A percentile compares a stretch with the other conserved stretches of the same genome.
Conservation (phyloP, 2,329 filamentous ascomycete genomes). For the Tolypocladium inflatum region DNA sequence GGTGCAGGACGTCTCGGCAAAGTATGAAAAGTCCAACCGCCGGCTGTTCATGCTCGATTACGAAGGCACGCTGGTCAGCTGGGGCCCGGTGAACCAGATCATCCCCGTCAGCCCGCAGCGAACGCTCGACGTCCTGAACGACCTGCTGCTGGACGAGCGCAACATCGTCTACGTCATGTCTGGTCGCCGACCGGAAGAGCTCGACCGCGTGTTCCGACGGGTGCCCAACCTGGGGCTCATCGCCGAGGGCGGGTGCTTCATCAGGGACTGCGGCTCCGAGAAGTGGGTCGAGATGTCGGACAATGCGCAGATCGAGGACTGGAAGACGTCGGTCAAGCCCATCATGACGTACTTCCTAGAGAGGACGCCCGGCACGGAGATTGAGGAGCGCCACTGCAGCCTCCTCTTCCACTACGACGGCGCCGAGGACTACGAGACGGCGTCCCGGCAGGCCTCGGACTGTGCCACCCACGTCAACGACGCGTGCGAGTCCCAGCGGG, state of each 20-base stretch:
- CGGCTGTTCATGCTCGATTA: conserved; percentile 89
- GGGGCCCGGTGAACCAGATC: conserved; percentile 75
- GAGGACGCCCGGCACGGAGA: conserved; percentile 75
- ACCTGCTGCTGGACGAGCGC: conserved; percentile 66
- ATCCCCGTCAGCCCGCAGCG: conserved; percentile 77
- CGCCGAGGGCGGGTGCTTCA: conserved; percentile 89
- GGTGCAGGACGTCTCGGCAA: conserved; percentile 49
- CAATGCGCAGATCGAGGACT: conserved; percentile 56
- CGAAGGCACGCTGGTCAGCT: conserved; percentile 83
- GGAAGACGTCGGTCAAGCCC: conserved; percentile 75
- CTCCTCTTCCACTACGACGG: conserved; percentile 85
- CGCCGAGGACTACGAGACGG: conserved; percentile 66
- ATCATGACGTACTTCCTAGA: conserved; percentile 88
- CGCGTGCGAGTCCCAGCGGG: conserved; percentile 71
- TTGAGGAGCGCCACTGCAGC: conserved; percentile 88
- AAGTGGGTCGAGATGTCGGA: conserved; percentile 76
- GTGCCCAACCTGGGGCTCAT: conserved; percentile 81
- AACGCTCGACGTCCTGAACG: conserved; percentile 72
- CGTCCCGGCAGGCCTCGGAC: conserved; percentile 73
- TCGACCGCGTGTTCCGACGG: conserved; percentile 75
- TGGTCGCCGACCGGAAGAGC: conserved; percentile 74
- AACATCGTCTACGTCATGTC: conserved; percentile 96
- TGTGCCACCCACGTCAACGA: conserved; percentile 95
- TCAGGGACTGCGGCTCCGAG: conserved; percentile 59
- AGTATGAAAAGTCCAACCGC: conserved; percentile 56